phyloP scores from a whole-genome alignment of 192 early-diverging fungal species.

The Linnemannia schmuckeri region DNA sequence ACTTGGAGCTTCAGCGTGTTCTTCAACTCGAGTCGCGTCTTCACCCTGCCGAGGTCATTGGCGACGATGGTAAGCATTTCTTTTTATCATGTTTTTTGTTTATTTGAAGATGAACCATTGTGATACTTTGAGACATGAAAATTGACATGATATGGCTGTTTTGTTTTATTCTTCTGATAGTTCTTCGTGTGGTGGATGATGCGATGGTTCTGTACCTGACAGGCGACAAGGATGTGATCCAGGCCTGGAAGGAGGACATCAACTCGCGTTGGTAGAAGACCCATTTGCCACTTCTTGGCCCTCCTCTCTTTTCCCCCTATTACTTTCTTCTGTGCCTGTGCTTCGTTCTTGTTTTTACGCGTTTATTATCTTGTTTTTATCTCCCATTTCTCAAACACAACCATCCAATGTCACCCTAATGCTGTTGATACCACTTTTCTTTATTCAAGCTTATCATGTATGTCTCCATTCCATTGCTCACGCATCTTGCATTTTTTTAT shows the following conservation, averaged over 20 bases:
- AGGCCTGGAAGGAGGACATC: slow-evolving; percentile 53
- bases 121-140: neutral
- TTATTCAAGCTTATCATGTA: neutral
- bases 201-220: slow-evolving; percentile 47
- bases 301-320: neutral
- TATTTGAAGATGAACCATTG: neutral
- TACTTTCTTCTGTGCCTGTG: neutral
- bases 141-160: neutral
- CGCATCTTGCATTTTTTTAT: neutral
- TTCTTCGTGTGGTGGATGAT: slow-evolving; percentile 53
- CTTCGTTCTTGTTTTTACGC: neutral
- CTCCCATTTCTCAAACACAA: neutral
- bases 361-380: neutral
- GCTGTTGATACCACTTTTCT: neutral
- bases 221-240: slow-evolving; percentile 48
- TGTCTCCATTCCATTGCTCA: neutral
- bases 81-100: neutral
- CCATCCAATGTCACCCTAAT: neutral
- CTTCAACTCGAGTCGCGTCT: slow-evolving; percentile 53
- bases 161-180: slow-evolving; percentile 7
- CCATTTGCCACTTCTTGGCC: neutral
- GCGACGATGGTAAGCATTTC: slow-evolving; percentile 46
- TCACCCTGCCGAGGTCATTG: slow-evolving; percentile 48
- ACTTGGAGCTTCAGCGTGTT: slow-evolving; percentile 38
- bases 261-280: slow-evolving; percentile 46